Evolutionary conservation across 352 stramenopile genomes (phyloP).

Genomic region (Globisporangium paroecandrum): DNA sequence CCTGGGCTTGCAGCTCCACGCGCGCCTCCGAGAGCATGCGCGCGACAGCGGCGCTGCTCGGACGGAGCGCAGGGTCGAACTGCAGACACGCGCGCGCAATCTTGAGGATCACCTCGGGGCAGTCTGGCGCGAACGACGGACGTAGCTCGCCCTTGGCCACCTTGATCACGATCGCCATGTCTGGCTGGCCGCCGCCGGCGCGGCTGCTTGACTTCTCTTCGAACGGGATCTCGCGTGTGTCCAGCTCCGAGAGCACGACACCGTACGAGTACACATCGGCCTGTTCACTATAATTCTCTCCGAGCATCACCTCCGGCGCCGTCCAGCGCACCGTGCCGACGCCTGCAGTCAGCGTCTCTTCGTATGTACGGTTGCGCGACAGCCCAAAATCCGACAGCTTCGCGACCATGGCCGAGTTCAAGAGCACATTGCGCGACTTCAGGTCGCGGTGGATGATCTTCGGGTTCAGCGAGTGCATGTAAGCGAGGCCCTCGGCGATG

Average conservation of each 20-base stretch:
- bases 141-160: slow-evolving; percentile 79
- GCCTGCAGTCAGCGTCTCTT: slow-evolving; percentile 79
- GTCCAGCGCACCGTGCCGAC: slow-evolving; percentile 86
- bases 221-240: slow-evolving; percentile 86
- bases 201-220: slow-evolving; percentile 79
- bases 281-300: slow-evolving; percentile 84
- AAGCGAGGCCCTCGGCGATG: slow-evolving; percentile 73
- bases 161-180: slow-evolving; percentile 82
- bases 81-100: slow-evolving; percentile 83
- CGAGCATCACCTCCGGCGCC: slow-evolving; percentile 84
- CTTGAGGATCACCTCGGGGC: slow-evolving; percentile 41
- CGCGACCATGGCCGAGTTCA: slow-evolving; percentile 74
- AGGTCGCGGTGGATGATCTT: slow-evolving; percentile 85
- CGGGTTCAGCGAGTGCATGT: slow-evolving; percentile 81
- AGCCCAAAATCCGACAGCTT: slow-evolving; percentile 87
- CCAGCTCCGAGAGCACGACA: slow-evolving; percentile 82
- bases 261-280: slow-evolving; percentile 88
- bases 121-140: slow-evolving; percentile 61
- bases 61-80: slow-evolving; percentile 79
- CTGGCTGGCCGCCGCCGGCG: slow-evolving; percentile 43
- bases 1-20: slow-evolving; percentile 42
- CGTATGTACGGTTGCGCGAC: slow-evolving; percentile 79
- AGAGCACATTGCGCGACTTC: slow-evolving; percentile 80
- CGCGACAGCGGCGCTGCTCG: slow-evolving; percentile 60
- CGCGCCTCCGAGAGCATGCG: slow-evolving; percentile 80